phyloP scores from a whole-genome alignment of 805 yeast genomes.

The Ogataea sp. region DNA sequence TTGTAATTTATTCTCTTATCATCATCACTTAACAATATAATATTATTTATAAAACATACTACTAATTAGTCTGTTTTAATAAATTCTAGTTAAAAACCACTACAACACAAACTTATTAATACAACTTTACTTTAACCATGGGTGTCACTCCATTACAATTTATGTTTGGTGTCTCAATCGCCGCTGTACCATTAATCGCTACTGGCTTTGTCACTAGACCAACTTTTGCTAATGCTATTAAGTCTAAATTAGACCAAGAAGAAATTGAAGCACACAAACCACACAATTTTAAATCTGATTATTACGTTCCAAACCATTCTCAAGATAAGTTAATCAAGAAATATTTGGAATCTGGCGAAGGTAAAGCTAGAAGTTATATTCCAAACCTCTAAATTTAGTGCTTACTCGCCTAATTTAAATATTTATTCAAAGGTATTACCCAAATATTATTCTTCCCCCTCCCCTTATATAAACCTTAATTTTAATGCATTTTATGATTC shows the following conservation, averaged over 20 bases:
- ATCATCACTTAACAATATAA: no score
- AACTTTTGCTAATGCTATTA: slow-evolving; percentile 27
- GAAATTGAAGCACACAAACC: slow-evolving; percentile 18
- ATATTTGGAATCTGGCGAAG: slow-evolving; percentile 20
- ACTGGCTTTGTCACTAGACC: slow-evolving; percentile 23
- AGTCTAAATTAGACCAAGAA: slow-evolving; percentile 25
- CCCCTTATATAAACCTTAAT: neutral
- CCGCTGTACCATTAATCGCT: slow-evolving; percentile 19
- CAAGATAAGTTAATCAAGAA: slow-evolving; percentile 18
- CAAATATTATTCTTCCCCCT: neutral
- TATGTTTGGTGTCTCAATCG: slow-evolving; percentile 20
- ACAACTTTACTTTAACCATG: slow-evolving; percentile 9
- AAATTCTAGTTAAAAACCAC: no score
- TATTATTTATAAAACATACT: no score
- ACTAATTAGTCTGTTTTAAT: no score
- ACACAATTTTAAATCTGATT: slow-evolving; percentile 20
- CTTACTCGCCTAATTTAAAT: no score
- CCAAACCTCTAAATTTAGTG: neutral
- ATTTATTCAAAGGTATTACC: no score
- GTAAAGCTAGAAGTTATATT: slow-evolving; percentile 20
- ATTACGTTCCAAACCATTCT: slow-evolving; percentile 11
- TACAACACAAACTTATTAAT: no score
- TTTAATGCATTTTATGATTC: neutral
- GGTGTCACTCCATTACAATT: slow-evolving; percentile 21
- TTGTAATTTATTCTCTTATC: neutral